Conservation (phyloP, 1,139 yeast genomes). For the Suhomyces yuchorum region DNA sequence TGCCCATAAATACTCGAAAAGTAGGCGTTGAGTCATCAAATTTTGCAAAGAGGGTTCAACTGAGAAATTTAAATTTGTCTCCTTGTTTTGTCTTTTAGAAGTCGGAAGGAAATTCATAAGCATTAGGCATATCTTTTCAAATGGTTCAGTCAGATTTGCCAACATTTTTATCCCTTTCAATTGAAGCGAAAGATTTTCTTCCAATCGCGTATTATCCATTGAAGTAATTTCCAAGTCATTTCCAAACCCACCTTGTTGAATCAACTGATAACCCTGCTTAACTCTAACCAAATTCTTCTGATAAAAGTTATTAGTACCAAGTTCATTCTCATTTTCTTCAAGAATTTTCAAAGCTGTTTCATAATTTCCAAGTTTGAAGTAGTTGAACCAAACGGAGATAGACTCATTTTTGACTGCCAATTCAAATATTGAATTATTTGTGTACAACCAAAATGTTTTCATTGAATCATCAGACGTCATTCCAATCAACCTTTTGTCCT, state of each 20-base stretch:
- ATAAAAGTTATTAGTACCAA: slow-evolving; percentile 25
- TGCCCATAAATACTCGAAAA: slow-evolving; percentile 58
- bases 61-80: neutral
- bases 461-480: slow-evolving; percentile 57
- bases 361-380: slow-evolving; percentile 61
- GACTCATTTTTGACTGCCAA: slow-evolving; percentile 70
- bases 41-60: neutral
- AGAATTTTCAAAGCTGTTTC: slow-evolving; percentile 63
- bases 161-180: slow-evolving; percentile 61
- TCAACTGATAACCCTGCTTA: slow-evolving; percentile 64
- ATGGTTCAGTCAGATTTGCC: slow-evolving; percentile 66
- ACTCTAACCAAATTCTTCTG: slow-evolving; percentile 56
- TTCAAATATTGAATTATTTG: slow-evolving; percentile 53
- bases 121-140: slow-evolving; percentile 70
- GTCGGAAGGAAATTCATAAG: slow-evolving; percentile 48
- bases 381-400: slow-evolving; percentile 73
- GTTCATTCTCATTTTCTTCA: slow-evolving; percentile 25
- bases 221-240: slow-evolving; percentile 17
- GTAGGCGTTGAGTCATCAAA: slow-evolving; percentile 30
- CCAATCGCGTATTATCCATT: slow-evolving; percentile 1
- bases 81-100: neutral
- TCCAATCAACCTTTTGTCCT: slow-evolving; percentile 51
- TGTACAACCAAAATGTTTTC: slow-evolving; percentile 31
- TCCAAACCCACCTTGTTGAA: slow-evolving; percentile 48
- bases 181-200: slow-evolving; percentile 29